Percentiles rank a stretch among this genome's conserved stretches.
Conservation (phyloP, 768 basidiomycete genomes). For the Rhizopogon roseolus region DNA sequence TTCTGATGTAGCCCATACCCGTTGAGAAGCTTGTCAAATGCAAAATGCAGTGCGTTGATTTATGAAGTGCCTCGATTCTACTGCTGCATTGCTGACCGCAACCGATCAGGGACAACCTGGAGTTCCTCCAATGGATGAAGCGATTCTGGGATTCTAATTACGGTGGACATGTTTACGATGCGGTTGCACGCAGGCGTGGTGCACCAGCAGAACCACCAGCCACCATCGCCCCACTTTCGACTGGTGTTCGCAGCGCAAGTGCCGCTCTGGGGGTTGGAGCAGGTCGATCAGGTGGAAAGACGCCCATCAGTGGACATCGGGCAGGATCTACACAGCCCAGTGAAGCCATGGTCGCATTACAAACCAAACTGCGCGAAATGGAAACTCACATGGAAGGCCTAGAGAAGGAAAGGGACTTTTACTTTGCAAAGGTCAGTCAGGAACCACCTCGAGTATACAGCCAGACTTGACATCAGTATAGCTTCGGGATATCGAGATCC, state of each 20-base stretch:
- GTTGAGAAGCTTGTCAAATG: conserved; percentile 95
- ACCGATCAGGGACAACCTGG: conserved; percentile 81
- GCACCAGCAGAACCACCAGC: conserved; percentile 72
- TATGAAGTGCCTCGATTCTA: conserved; percentile 2
- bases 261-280: conserved; percentile 27
- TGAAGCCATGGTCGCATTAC: conserved; percentile 64
- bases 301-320: conserved; percentile 67
- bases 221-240: conserved; percentile 64
- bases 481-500: conserved; percentile 94
- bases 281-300: conserved; percentile 60
- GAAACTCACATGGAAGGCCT: conserved; percentile 78
- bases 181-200: conserved; percentile 77
- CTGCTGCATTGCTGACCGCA: conserved; percentile 9
- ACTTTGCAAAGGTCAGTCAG: conserved; percentile 85
- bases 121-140: conserved; percentile 97
- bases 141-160: conserved; percentile 94
- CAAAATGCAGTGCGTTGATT: conserved; percentile 89
- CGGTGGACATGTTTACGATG: conserved; percentile 82
- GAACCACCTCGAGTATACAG: background rate
- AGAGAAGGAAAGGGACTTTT: conserved; percentile 98
- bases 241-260: conserved; percentile 31
- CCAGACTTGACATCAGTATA: conserved; percentile 26
- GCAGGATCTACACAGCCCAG: conserved; percentile 61
- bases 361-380: conserved; percentile 79
- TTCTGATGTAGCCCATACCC: conserved; percentile 69